phyloP scores from a whole-genome alignment of 805 yeast genomes.

The Debaryomyces castellii region DNA sequence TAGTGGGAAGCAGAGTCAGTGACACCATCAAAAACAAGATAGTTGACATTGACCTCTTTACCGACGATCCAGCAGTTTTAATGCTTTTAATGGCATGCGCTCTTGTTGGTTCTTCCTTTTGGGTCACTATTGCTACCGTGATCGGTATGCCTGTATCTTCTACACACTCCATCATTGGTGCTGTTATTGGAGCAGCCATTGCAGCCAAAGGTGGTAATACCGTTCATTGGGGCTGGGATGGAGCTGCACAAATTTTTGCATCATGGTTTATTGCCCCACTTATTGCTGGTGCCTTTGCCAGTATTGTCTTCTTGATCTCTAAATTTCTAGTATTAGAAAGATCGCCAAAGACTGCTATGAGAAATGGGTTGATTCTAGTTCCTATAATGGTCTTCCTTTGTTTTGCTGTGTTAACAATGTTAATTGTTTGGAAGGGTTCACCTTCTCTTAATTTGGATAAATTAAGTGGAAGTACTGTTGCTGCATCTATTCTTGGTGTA shows the following conservation, averaged over 20 bases:
- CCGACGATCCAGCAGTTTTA: slow-evolving; percentile 62
- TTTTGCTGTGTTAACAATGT: slow-evolving; percentile 66
- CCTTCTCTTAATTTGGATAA: slow-evolving; percentile 60
- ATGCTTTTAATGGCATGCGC: slow-evolving; percentile 79
- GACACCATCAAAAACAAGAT: slow-evolving; percentile 70
- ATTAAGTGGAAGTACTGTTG: slow-evolving; percentile 51
- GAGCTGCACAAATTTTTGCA: slow-evolving; percentile 71
- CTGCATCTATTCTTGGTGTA: slow-evolving; percentile 63
- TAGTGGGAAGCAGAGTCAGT: slow-evolving; percentile 72
- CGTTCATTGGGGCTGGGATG: slow-evolving; percentile 74
- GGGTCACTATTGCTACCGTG: slow-evolving; percentile 67
- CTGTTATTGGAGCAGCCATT: slow-evolving; percentile 69
- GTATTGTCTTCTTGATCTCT: slow-evolving; percentile 56
- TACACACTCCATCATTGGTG: slow-evolving; percentile 78
- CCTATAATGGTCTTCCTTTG: slow-evolving; percentile 63
- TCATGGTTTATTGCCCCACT: slow-evolving; percentile 80
- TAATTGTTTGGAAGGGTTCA: slow-evolving; percentile 80
- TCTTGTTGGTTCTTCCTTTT: slow-evolving; percentile 65
- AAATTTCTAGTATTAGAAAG: slow-evolving; percentile 64
- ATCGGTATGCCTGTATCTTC: slow-evolving; percentile 81
- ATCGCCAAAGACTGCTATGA: slow-evolving; percentile 38
- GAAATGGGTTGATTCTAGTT: slow-evolving; percentile 55
- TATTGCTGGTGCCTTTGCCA: slow-evolving; percentile 63
- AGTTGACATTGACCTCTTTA: slow-evolving; percentile 50
- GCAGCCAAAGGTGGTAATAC: slow-evolving; percentile 66